A percentile compares a stretch with the other conserved stretches of the same genome.
phyloP scores from a whole-genome alignment of 225 moss, liverwort and hornwort species.

The Marchantia polymorpha region DNA sequence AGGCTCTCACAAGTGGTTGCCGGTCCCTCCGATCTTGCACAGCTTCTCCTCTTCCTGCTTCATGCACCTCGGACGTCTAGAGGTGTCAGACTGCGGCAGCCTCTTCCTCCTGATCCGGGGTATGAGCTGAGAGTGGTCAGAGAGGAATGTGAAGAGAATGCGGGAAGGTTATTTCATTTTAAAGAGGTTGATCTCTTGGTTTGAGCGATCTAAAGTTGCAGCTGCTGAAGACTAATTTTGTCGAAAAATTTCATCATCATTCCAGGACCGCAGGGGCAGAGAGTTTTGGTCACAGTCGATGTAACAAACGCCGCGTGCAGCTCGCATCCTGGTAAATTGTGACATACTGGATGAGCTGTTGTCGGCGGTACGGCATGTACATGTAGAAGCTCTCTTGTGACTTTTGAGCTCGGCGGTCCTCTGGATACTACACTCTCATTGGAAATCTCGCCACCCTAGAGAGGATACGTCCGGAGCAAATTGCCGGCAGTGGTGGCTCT shows the following conservation, averaged over 20 bases:
- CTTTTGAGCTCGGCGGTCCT: not conserved
- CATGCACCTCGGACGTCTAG: not conserved
- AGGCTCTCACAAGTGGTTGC: constrained; percentile 21
- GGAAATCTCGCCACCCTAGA: not conserved
- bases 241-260: not conserved
- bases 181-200: constrained; percentile 1
- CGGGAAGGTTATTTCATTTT: not conserved
- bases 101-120: not conserved
- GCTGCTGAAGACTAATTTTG: not conserved
- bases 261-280: not conserved
- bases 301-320: not conserved
- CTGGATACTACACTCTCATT: not conserved
- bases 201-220: constrained; percentile 4
- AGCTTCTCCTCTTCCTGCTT: constrained; percentile 15
- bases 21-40: constrained; percentile 22
- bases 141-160: constrained; percentile 33
- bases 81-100: constrained; percentile 1
- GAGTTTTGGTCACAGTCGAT: not conserved
- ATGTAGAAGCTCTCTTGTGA: not conserved
- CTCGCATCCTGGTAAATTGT: not conserved
- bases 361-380: not conserved
- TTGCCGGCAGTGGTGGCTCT: not conserved
- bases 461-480: not conserved
- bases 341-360: not conserved
- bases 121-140: constrained; percentile 9